These are phyloP conservation scores for Ophiostoma himal-ulmi DNA, from an alignment of 2,329 filamentous ascomycete species.

Conservation along the genomic window DNA sequence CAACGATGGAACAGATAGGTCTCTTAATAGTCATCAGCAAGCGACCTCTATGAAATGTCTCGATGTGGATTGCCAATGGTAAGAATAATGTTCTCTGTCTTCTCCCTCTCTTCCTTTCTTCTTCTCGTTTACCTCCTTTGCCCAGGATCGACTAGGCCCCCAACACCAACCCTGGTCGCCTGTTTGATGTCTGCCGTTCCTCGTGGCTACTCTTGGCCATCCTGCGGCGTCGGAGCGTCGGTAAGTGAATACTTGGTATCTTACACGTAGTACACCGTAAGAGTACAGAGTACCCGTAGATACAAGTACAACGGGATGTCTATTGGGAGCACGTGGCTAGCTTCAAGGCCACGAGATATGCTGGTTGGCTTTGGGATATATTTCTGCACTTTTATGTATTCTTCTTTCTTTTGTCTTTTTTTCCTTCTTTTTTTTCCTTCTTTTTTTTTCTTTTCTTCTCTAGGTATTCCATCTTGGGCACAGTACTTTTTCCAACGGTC, in stretches of 20 bases:
- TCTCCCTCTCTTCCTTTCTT: too few species aligned
- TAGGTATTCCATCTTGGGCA: not conserved
- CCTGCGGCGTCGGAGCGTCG: slow-evolving; percentile 3
- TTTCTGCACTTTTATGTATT: not conserved
- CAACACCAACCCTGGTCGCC: not conserved
- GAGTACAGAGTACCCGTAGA: too few species aligned
- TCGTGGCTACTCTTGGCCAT: not conserved
- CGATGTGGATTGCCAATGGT: too few species aligned
- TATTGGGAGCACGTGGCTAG: not conserved
- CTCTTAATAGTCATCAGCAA: too few species aligned
- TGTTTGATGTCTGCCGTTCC: not conserved
- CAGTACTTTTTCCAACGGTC: not conserved
- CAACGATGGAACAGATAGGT: too few species aligned
- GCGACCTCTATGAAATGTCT: too few species aligned
- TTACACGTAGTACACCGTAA: not conserved
- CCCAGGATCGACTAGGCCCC: not conserved
- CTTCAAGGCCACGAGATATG: not conserved
- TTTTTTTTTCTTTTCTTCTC: not conserved
- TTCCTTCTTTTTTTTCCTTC: not conserved
- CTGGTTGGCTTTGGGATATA: not conserved
- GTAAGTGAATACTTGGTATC: not conserved
- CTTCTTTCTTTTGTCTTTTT: not conserved
- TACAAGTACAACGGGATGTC: not conserved
- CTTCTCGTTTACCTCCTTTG: not conserved
- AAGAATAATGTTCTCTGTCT: too few species aligned